Base-by-base conservation (phyloP, 2,329 filamentous ascomycete species). In the Ophiostoma sp. region DNA sequence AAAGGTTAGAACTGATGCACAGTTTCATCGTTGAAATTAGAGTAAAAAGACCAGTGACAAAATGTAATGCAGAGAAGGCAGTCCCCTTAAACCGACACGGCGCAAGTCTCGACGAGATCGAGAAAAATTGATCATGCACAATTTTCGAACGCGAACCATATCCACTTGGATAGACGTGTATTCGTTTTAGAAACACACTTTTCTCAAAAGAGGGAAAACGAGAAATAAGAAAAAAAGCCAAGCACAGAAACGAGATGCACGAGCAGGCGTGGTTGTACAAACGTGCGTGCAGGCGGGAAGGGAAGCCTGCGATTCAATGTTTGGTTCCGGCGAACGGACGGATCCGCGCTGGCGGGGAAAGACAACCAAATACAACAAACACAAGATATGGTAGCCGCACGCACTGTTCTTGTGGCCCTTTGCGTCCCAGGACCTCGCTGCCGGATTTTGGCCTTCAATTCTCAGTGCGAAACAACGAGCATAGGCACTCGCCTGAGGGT, bases 1-100 rank as follows among this genome's bases (percentile, higher is more conserved):
- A n/a, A 9, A 19, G 9, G 70, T 72, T 33, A 89, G 33, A 59
- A 66, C 19, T 17, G 7, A 36, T 22, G 8, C 8, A 8, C 8
- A 25, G 9, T 55, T 55, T 25, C 7, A 55, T 9, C n/a, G n/a
- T 22, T 22, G n/a, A 25, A 25, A 12, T 48, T 15, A 48, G 15
- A 15, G 5, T 12, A 48, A 48, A 15, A 45, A 3, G 3, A 17
- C 12, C 42, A 48, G 6, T 4, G 11, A 45, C 1, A 48, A 15
- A 17, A 19, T 6, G 42, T 1, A 45, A 48, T 48, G 15, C 12
- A 15, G 42, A 19, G 42, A 48, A 17, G 42, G 19, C 42, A 17
- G 2, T 48, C 42, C 15, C 42, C 15, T 15, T 2, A 48, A 42
- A 12, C 9, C 39, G 15, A 48, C 15, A 3, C 6, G 42, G 15